These are phyloP conservation scores for Chenopodium berlandieri DNA, from an alignment of 148 eudicot species.

Conservation along the genomic window DNA sequence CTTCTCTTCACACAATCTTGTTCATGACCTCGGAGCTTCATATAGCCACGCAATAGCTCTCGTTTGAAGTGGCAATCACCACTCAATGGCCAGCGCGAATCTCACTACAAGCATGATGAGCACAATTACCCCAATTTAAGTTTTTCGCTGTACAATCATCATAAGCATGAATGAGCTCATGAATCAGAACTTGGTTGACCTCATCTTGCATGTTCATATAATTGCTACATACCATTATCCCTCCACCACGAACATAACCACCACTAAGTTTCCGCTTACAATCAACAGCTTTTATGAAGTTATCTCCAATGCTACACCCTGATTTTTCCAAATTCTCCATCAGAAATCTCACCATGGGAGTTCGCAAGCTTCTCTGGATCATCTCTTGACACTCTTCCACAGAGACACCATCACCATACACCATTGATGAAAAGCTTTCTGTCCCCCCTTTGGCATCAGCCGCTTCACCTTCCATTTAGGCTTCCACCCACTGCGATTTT, in stretches of 20 bases:
- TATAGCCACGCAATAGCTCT: constrained; percentile 73
- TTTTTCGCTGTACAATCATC: constrained; percentile 90
- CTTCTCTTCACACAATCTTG: constrained; percentile 94
- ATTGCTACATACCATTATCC: constrained; percentile 82
- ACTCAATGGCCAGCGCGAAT: constrained; percentile 96
- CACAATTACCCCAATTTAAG: constrained; percentile 86
- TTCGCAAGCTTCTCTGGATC: constrained; percentile 47
- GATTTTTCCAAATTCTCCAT: constrained; percentile 67
- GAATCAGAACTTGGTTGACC: constrained; percentile 85
- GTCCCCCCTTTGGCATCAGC: constrained; percentile 9
- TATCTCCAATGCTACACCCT: constrained; percentile 58
- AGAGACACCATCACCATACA: constrained; percentile 27
- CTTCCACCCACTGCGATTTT: not conserved
- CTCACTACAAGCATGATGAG: constrained; percentile 98
- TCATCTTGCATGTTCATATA: constrained; percentile 69
- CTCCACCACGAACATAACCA: constrained; percentile 61
- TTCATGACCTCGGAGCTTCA: constrained; percentile 86
- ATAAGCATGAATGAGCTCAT: constrained; percentile 93
- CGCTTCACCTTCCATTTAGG: constrained; percentile 23
- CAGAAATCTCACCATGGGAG: constrained; percentile 83
- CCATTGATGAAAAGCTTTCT: constrained; percentile 19
- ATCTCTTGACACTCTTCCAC: constrained; percentile 49
- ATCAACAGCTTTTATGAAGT: constrained; percentile 66
- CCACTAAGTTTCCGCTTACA: constrained; percentile 48
- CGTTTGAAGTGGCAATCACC: constrained; percentile 94